phyloP scores from a whole-genome alignment of 2,329 filamentous ascomycete species.

The Stemphylium vesicarium region DNA sequence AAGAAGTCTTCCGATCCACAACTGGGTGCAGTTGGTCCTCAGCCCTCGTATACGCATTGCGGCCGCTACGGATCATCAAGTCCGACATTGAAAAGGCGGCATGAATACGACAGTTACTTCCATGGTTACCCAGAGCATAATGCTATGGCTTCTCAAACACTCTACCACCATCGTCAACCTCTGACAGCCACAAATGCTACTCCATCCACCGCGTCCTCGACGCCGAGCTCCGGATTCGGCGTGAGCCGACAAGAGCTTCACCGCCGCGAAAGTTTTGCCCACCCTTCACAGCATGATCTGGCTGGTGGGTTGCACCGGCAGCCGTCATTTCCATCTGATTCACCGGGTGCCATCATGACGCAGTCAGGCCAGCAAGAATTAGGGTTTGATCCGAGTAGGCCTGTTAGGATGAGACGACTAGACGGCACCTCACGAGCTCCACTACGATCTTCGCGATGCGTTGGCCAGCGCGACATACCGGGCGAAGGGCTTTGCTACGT shows the following conservation, averaged over 20 bases:
- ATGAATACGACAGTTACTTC: constrained; percentile 41
- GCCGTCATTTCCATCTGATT: constrained; percentile 36
- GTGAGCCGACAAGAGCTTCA: constrained; percentile 30
- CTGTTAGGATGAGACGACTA: constrained; percentile 40
- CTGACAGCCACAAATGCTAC: constrained; percentile 25
- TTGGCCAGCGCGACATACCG: constrained; percentile 64
- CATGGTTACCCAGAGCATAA: constrained; percentile 35
- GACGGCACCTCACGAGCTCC: constrained; percentile 44
- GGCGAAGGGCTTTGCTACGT: constrained; percentile 85
- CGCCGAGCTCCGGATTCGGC: constrained; percentile 29
- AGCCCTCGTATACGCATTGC: constrained; percentile 25
- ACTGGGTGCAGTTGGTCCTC: constrained; percentile 28
- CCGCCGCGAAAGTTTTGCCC: constrained; percentile 31
- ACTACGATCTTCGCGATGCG: constrained; percentile 41
- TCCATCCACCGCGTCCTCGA: constrained; percentile 32
- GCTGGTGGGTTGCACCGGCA: constrained; percentile 29
- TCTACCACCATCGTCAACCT: constrained; percentile 38
- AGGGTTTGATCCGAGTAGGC: constrained; percentile 35
- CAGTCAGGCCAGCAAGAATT: constrained; percentile 37
- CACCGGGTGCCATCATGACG: constrained; percentile 16
- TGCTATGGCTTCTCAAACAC: constrained; percentile 36
- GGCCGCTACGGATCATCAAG: constrained; percentile 41
- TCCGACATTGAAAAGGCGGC: constrained; percentile 46
- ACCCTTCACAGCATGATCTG: constrained; percentile 30
- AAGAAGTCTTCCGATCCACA: constrained; percentile 37